Conservation (phyloP, 768 basidiomycete species). For the Pholiota microspora region DNA sequence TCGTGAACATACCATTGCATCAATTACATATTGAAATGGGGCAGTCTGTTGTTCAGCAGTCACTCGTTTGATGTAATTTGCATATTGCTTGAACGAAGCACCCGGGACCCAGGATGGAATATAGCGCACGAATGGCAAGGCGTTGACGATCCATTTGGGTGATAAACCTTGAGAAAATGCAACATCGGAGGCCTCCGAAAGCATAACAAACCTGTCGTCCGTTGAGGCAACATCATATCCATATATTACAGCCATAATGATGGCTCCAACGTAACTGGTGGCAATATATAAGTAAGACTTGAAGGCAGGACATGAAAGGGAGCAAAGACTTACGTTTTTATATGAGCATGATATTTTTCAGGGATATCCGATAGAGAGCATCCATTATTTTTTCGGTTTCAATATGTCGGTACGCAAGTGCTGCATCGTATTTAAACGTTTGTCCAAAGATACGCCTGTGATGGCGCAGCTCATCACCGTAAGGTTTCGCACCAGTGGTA, state of each 20-base stretch:
- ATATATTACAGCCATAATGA: conserved; percentile 41
- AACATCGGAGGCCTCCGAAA: conserved; percentile 35
- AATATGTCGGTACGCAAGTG: conserved; percentile 7
- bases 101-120: conserved; percentile 62
- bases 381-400: conserved; percentile 23
- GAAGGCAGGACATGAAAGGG: too few relatives aligned
- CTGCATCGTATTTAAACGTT: neutral
- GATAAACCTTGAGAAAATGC: conserved; percentile 29
- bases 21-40: conserved; percentile 1
- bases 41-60: neutral
- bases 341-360: conserved; percentile 10
- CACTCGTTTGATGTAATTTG: conserved; percentile 14
- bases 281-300: too few relatives aligned
- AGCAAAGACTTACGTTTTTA: conserved; percentile 4
- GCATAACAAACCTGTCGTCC: conserved; percentile 42
- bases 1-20: too few relatives aligned
- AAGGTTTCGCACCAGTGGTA: neutral
- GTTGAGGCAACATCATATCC: conserved; percentile 37
- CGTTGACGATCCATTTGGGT: conserved; percentile 45
- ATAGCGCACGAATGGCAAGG: conserved; percentile 35
- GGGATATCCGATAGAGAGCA: conserved; percentile 11
- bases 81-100: conserved; percentile 53
- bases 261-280: conserved; percentile 31
- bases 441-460: conserved; percentile 2
- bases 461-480: neutral